Evolutionary conservation across 2,329 filamentous ascomycete genomes (phyloP).

Genomic region (Immersiporthe knoxdaviesiana): DNA sequence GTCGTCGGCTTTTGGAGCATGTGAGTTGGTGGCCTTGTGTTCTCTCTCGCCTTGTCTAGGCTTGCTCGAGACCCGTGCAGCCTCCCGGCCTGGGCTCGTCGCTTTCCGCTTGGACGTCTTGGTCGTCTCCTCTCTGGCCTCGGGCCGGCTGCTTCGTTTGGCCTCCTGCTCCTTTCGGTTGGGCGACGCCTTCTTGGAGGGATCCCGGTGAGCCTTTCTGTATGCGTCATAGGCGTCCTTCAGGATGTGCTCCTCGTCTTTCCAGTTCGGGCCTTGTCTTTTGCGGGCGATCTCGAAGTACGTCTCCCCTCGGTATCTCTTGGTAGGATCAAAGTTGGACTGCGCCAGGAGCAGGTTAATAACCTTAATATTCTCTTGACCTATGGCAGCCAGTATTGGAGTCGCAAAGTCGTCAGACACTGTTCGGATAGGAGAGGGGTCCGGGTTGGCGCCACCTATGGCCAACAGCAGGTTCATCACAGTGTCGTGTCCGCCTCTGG

Average conservation of each 20-base stretch:
- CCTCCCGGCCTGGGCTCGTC: slow-evolving; percentile 53
- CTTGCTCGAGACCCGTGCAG: slow-evolving; percentile 47
- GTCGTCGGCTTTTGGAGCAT: slow-evolving; percentile 50
- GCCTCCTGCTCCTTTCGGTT: slow-evolving; percentile 46
- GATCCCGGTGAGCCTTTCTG: slow-evolving; percentile 55
- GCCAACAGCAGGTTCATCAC: slow-evolving; percentile 79
- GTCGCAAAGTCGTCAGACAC: slow-evolving; percentile 73
- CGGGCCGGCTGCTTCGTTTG: slow-evolving; percentile 48
- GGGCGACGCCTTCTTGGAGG: slow-evolving; percentile 58
- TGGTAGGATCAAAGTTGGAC: slow-evolving; percentile 79
- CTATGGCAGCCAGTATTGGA: slow-evolving; percentile 92
- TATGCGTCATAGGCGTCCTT: slow-evolving; percentile 74
- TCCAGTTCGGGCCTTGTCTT: slow-evolving; percentile 84
- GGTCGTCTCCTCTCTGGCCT: slow-evolving; percentile 48
- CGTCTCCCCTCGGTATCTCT: slow-evolving; percentile 73
- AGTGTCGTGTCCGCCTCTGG: slow-evolving; percentile 86
- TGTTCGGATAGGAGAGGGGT: slow-evolving; percentile 68
- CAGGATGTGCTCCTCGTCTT: slow-evolving; percentile 81
- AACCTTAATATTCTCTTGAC: slow-evolving; percentile 83
- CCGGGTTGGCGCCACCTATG: slow-evolving; percentile 66
- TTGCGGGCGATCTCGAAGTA: slow-evolving; percentile 88
- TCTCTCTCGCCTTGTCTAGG: slow-evolving; percentile 51
- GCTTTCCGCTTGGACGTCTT: slow-evolving; percentile 50
- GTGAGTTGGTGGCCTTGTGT: slow-evolving; percentile 50
- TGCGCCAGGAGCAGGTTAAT: slow-evolving; percentile 80